These are phyloP conservation scores for Lumnitzera racemosa DNA, from an alignment of 345 rosid genomes.

Conservation along the genomic window DNA sequence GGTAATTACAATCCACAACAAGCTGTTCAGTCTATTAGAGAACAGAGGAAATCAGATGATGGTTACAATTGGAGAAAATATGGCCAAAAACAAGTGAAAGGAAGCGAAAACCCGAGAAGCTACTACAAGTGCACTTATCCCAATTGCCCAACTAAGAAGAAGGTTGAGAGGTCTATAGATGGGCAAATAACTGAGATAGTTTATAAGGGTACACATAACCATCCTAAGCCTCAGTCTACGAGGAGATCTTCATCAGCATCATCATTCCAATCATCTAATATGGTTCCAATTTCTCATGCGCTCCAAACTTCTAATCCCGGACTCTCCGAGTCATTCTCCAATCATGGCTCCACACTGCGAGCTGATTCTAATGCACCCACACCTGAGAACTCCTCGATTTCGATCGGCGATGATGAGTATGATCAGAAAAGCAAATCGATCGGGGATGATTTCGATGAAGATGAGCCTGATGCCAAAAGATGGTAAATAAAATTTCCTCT, in stretches of 20 bases:
- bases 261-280: neutral
- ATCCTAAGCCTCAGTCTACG: conserved; percentile 72
- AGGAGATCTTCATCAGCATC: conserved; percentile 50
- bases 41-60: conserved; percentile 60
- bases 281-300: conserved; percentile 14
- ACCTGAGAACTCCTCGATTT: conserved; percentile 65
- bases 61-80: conserved; percentile 98
- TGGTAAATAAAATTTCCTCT: conserved; percentile 30
- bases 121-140: conserved; percentile 89
- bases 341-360: conserved; percentile 35
- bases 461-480: conserved; percentile 77
- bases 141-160: conserved; percentile 78
- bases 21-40: conserved; percentile 29
- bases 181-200: conserved; percentile 92
- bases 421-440: conserved; percentile 57
- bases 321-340: conserved; percentile 28
- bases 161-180: conserved; percentile 70
- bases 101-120: conserved; percentile 92
- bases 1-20: too few species aligned
- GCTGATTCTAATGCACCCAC: conserved; percentile 47
- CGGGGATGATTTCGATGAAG: conserved; percentile 65
- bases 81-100: conserved; percentile 93
- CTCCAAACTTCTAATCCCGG: conserved; percentile 22
- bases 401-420: conserved; percentile 56
- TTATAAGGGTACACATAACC: conserved; percentile 84